Evolutionary conservation across 495 filamentous ascomycete genomes (phyloP).

Genomic region (Eremomyces bilateralis): DNA sequence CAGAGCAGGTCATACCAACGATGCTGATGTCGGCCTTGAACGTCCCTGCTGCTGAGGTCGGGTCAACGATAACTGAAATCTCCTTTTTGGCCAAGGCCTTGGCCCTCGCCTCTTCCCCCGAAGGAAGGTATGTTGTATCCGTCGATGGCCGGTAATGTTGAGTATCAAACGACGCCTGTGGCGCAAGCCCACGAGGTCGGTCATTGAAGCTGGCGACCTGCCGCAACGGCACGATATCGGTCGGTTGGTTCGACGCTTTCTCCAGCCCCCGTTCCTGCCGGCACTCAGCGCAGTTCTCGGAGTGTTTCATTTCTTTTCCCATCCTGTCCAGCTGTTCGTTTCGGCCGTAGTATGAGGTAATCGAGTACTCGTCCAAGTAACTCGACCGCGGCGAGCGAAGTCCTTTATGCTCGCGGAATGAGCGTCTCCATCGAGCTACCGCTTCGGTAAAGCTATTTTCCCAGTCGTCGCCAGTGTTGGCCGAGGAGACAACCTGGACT

Average conservation of each 20-base stretch:
- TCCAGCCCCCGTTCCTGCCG: slow-evolving; percentile 6
- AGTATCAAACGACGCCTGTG: neutral
- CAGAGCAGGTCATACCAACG: slow-evolving; percentile 44
- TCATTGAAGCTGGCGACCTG: neutral
- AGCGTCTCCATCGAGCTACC: slow-evolving; percentile 6
- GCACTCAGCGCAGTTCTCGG: slow-evolving; percentile 11
- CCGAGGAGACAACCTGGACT: neutral
- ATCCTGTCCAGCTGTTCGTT: slow-evolving; percentile 1
- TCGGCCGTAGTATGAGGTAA: neutral
- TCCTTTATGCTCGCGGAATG: neutral
- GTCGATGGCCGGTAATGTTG: neutral
- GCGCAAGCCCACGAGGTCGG: neutral
- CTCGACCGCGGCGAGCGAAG: neutral
- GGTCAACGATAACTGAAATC: neutral
- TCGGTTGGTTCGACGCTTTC: neutral
- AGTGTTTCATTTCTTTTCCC: slow-evolving; percentile 9
- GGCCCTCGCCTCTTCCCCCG: too few relatives aligned
- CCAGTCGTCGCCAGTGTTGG: slow-evolving; percentile 6
- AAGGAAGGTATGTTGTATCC: too few relatives aligned
- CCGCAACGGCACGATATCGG: neutral
- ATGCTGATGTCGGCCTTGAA: slow-evolving; percentile 29
- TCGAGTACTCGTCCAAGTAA: neutral
- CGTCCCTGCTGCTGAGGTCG: neutral
- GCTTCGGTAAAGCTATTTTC: slow-evolving; percentile 10
- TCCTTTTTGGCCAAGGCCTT: neutral